Evolutionary conservation across 2,329 filamentous ascomycete species (phyloP).

Genomic region (Cladosporium oxysporum): DNA sequence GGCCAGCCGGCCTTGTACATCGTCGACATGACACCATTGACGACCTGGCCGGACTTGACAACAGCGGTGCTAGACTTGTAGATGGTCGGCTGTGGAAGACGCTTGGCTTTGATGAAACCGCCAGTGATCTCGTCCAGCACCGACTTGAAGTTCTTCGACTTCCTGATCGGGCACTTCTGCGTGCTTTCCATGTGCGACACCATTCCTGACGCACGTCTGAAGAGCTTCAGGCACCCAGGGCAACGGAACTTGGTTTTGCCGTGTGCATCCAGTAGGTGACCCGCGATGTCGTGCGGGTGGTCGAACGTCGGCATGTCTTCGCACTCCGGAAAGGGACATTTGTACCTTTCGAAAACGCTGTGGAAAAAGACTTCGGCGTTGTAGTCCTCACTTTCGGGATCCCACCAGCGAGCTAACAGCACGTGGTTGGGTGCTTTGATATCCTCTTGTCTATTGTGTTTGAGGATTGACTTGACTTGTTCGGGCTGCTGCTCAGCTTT

Average conservation of each 20-base stretch:
- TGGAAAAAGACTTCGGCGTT: constrained; percentile 52
- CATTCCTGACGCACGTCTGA: constrained; percentile 40
- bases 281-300: constrained; percentile 35
- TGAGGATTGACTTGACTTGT: constrained; percentile 35
- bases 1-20: constrained; percentile 19
- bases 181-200: constrained; percentile 45
- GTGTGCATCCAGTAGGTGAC: constrained; percentile 29
- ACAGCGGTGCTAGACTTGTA: constrained; percentile 12
- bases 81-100: constrained; percentile 26
- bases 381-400: constrained; percentile 54
- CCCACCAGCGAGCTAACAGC: constrained; percentile 25
- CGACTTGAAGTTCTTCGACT: constrained; percentile 38
- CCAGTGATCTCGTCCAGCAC: constrained; percentile 44
- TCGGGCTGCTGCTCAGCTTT: constrained; percentile 33
- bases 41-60: constrained; percentile 19
- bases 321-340: constrained; percentile 58
- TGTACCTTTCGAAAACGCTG: constrained; percentile 47
- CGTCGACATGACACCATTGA: constrained; percentile 21
- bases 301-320: constrained; percentile 34
- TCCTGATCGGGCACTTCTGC: constrained; percentile 39
- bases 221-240: constrained; percentile 44
- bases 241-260: constrained; percentile 41
- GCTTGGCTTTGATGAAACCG: constrained; percentile 38
- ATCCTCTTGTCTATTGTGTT: constrained; percentile 17
- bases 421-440: not conserved